These are phyloP conservation scores for Mrakia gelida DNA, from an alignment of 768 basidiomycete genomes.

Conservation along the genomic window DNA sequence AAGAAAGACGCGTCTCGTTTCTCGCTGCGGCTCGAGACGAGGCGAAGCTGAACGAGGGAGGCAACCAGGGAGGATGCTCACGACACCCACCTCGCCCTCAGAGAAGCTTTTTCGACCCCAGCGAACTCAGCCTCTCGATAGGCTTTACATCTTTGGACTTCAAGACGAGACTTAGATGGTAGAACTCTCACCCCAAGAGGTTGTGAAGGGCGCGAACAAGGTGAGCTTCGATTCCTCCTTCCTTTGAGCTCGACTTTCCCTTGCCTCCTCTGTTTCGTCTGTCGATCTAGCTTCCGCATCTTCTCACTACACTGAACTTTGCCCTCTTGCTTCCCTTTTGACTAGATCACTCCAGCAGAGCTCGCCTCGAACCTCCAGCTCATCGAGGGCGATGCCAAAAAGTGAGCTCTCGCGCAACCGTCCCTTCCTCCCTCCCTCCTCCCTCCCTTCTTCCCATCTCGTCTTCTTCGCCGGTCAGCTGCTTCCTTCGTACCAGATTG, in stretches of 20 bases:
- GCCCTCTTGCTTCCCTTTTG: not conserved
- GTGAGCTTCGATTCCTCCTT: not conserved
- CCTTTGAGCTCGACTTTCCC: not conserved
- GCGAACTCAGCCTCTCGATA: too few relatives aligned
- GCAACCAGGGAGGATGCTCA: too few relatives aligned
- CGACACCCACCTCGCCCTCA: too few relatives aligned
- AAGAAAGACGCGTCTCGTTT: too few relatives aligned
- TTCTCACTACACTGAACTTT: too few relatives aligned
- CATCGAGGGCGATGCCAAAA: not conserved
- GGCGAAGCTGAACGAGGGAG: too few relatives aligned
- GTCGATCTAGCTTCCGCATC: not conserved
- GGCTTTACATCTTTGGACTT: too few relatives aligned
- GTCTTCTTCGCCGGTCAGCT: too few relatives aligned
- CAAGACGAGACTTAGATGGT: not conserved
- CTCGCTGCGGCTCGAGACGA: too few relatives aligned
- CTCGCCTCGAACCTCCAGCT: not conserved
- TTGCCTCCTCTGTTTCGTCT: not conserved
- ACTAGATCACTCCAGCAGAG: not conserved
- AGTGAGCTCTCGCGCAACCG: not conserved
- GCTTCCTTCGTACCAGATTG: not conserved
- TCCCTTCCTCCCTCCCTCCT: not conserved
- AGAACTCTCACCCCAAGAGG: not conserved
- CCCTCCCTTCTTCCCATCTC: not conserved
- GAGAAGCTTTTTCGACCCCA: too few relatives aligned
- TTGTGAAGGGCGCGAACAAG: not conserved